Percentiles rank a stretch among this genome's conserved stretches.
Conservation (phyloP, 495 filamentous ascomycete species). For the Talaromyces proteolyticus region DNA sequence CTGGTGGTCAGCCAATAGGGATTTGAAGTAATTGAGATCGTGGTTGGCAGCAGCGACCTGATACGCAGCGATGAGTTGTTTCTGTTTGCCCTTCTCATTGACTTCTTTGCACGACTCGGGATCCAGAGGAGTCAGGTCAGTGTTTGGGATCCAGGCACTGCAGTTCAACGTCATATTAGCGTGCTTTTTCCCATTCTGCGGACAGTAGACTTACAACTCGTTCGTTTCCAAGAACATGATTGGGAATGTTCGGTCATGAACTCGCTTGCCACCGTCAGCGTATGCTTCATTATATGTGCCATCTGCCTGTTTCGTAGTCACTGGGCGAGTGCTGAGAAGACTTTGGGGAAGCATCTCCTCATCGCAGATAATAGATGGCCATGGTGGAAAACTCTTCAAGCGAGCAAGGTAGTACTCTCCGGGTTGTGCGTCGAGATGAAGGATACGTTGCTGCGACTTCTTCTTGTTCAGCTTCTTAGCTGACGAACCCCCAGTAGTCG, state of each 20-base stretch:
- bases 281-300: conserved; percentile 81
- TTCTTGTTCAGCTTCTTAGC: conserved; percentile 79
- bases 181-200: conserved; percentile 7
- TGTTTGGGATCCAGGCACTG: conserved; percentile 83
- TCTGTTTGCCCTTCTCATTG: conserved; percentile 66
- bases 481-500: conserved; percentile 55
- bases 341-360: conserved; percentile 81
- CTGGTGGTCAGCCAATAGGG: conserved; percentile 56
- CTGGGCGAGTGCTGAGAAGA: conserved; percentile 66
- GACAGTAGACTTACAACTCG: conserved; percentile 71
- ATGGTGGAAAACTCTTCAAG: conserved; percentile 84
- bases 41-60: conserved; percentile 65
- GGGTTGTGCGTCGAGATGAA: conserved; percentile 71
- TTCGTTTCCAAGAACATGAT: conserved; percentile 93
- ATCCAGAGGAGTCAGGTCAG: conserved; percentile 67
- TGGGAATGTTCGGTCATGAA: conserved; percentile 76
- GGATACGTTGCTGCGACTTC: conserved; percentile 64
- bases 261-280: conserved; percentile 75
- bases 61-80: conserved; percentile 68
- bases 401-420: conserved; percentile 82
- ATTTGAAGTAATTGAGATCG: conserved; percentile 70
- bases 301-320: conserved; percentile 72
- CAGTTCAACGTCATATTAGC: conserved; percentile 3
- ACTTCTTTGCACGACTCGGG: conserved; percentile 57
- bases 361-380: conserved; percentile 87